Evolutionary conservation across 2,329 filamentous ascomycete genomes (phyloP), one percentile per base, ranked within the genome.

Genomic region (Colletotrichum cereale): DNA sequence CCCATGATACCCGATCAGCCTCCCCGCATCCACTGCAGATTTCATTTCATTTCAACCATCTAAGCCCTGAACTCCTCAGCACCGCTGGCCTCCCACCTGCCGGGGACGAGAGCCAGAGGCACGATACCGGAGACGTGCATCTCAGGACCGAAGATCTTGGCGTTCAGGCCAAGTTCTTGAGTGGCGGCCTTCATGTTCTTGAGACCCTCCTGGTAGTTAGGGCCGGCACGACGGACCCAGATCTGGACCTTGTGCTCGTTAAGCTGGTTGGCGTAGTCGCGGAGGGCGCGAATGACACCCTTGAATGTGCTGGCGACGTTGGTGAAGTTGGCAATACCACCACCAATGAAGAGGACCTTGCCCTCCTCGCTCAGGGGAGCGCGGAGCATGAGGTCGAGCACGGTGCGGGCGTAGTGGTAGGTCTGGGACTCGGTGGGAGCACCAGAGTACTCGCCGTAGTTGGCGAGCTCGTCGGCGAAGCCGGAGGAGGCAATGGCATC

Each of bases 281-380:
- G 92, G 76, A 99, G 90, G 72, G 96, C 96, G 78, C 94, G 93
- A 83, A 99, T 99, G 84, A 99, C 96, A 87, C 96, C 96, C 91
- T 99, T 99, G 93, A 99, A 99, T 75, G 96, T 99, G 78, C 93
- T 96, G 73, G 96, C 96, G 66, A 99, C 96, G 86, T 98, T 99
- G 89, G 96, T 99, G 88, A 99, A 99, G 92, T 99, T 99, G 89
- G 96, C 96, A 89, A 99, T 99, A 90, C 96, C 96, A 87, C 96
- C 96, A 84, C 96, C 96, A 77, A 99, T 98, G 90, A 99, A 99
- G 76, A 99, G 92, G 65, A 99, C 94, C 90, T 98, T 99, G 88
- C 96, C 96, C 80, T 98, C 92, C 73, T 93, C 89, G 84, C 90
- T 88, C 81, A 90, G 84, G 71, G 96, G 96, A 67, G 96, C 92